phyloP scores from a whole-genome alignment of 2,329 filamentous ascomycete genomes.

The Colletotrichum coccodes region DNA sequence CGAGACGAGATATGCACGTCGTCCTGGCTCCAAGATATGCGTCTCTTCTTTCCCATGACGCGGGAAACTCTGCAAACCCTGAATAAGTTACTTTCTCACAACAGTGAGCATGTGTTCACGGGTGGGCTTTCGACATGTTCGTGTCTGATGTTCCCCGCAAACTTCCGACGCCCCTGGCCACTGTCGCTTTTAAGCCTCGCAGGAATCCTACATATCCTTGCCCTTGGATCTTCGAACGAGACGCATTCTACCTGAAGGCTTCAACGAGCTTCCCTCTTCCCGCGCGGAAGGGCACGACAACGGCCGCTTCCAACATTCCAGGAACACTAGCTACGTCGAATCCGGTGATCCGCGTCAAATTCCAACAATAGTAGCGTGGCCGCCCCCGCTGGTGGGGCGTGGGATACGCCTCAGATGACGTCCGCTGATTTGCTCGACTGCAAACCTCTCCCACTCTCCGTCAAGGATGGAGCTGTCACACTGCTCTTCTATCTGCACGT shows the following conservation, averaged over 20 bases:
- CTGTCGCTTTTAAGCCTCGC: neutral
- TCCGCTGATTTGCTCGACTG: slow-evolving; percentile 32
- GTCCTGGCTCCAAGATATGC: neutral
- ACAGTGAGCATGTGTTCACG: neutral
- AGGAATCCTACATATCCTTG: neutral
- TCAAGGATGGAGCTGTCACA: slow-evolving; percentile 34
- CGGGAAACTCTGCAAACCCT: slow-evolving; percentile 2
- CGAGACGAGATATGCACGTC: neutral
- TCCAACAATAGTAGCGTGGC: slow-evolving; percentile 29
- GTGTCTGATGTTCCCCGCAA: neutral
- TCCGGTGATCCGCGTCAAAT: slow-evolving; percentile 32
- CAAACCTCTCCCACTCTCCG: slow-evolving; percentile 32
- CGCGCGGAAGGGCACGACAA: neutral
- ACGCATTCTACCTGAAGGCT: neutral
- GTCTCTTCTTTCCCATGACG: neutral
- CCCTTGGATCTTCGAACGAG: neutral
- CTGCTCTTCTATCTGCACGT: slow-evolving; percentile 32
- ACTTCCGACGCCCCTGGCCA: neutral
- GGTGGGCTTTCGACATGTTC: neutral
- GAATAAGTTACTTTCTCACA: neutral
- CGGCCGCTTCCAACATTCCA: slow-evolving; percentile 30
- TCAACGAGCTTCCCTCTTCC: slow-evolving; percentile 3
- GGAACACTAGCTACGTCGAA: slow-evolving; percentile 24
- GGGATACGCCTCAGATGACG: slow-evolving; percentile 29
- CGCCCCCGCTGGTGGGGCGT: slow-evolving; percentile 25